These are phyloP conservation scores for Trichophyton verrucosum DNA, from an alignment of 2,329 filamentous ascomycete genomes.

Conservation along the genomic window DNA sequence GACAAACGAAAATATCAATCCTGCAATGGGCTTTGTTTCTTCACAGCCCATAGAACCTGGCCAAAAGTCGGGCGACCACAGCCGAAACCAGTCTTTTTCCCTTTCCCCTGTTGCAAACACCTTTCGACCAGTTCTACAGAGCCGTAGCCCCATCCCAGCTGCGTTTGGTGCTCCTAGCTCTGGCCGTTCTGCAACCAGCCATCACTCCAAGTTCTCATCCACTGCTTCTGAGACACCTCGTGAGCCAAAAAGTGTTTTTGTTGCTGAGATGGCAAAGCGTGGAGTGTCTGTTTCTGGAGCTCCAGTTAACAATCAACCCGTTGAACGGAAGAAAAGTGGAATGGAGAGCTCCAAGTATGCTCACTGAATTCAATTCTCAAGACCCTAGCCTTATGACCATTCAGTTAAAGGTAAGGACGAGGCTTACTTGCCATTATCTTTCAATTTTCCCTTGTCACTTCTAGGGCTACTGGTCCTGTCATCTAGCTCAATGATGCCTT, in stretches of 20 bases:
- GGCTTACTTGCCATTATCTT: too few relatives aligned
- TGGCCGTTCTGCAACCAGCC: not conserved
- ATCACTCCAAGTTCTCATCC: slow-evolving; percentile 1
- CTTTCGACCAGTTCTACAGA: not conserved
- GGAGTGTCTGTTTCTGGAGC: slow-evolving; percentile 1
- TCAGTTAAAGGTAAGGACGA: too few relatives aligned
- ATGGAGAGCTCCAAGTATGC: slow-evolving; percentile 1
- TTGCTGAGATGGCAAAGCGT: slow-evolving; percentile 6
- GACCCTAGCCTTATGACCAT: not conserved
- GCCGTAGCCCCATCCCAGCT: not conserved
- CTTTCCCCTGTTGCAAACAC: slow-evolving; percentile 1
- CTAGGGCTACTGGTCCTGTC: too few relatives aligned
- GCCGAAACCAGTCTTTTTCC: not conserved
- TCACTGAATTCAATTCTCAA: not conserved
- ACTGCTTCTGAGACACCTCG: not conserved
- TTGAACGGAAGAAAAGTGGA: not conserved
- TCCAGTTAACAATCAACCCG: not conserved
- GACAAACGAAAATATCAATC: slow-evolving; percentile 4
- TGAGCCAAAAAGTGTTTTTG: slow-evolving; percentile 1
- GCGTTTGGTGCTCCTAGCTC: not conserved
- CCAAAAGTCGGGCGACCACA: not conserved
- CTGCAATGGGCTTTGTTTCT: not conserved
- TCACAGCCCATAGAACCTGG: not conserved
- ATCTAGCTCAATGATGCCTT: too few relatives aligned
- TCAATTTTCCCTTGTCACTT: too few relatives aligned